A percentile compares a stretch with the other conserved stretches of the same genome.
These are phyloP conservation scores for Zalaria sp. DNA, from an alignment of 2,329 filamentous ascomycete species.

Conservation along the genomic window DNA sequence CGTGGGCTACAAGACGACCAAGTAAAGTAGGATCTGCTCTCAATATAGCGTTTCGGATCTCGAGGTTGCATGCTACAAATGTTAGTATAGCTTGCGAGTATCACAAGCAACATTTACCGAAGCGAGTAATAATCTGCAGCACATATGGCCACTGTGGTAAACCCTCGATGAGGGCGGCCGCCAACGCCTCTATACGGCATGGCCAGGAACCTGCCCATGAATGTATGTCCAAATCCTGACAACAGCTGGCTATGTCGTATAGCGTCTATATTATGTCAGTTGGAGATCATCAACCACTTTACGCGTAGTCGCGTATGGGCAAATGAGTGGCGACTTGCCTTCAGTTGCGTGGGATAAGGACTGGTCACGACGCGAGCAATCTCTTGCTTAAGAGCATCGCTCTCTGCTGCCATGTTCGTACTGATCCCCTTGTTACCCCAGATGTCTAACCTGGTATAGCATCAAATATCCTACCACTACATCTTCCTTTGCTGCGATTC, in stretches of 20 bases:
- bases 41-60: conserved; percentile 17
- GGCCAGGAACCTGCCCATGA: conserved; percentile 33
- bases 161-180: conserved; percentile 31
- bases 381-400: conserved; percentile 21
- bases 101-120: conserved; percentile 25
- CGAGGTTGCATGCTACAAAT: conserved; percentile 6
- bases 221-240: conserved; percentile 22
- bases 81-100: conserved; percentile 1
- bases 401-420: neutral
- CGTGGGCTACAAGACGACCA: conserved; percentile 4
- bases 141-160: conserved; percentile 37
- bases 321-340: conserved; percentile 8
- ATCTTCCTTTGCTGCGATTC: too few species aligned
- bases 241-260: conserved; percentile 18
- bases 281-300: too few species aligned
- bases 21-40: conserved; percentile 16
- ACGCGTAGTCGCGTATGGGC: too few species aligned
- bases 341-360: conserved; percentile 19
- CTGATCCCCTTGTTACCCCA: too few species aligned
- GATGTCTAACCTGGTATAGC: too few species aligned
- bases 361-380: conserved; percentile 12
- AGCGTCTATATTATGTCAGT: conserved; percentile 15
- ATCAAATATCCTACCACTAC: too few species aligned
- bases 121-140: conserved; percentile 32
- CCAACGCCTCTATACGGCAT: conserved; percentile 34